phyloP scores from a whole-genome alignment of 441 rosid genomes.

The Erodium trifolium region DNA sequence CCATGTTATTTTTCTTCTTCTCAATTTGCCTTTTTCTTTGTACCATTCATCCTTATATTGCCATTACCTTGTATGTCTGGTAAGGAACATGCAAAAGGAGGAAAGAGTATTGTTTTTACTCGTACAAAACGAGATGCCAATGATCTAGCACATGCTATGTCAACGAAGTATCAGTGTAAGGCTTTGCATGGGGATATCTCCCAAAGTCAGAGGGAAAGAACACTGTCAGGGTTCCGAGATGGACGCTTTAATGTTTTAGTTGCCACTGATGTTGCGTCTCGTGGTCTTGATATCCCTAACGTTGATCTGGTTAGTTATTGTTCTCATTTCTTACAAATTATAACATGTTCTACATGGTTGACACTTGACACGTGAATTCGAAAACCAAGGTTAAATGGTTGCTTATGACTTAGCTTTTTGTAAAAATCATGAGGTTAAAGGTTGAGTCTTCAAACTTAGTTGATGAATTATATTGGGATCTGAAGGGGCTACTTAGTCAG shows the following conservation, averaged over 20 bases:
- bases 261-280: slow-evolving; percentile 99
- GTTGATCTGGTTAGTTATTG: slow-evolving; percentile 65
- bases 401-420: not conserved
- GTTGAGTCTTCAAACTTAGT: not conserved
- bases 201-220: slow-evolving; percentile 78
- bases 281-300: slow-evolving; percentile 96
- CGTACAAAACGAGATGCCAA: slow-evolving; percentile 96
- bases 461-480: no score
- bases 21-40: not conserved
- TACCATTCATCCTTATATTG: not conserved
- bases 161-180: slow-evolving; percentile 53
- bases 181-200: slow-evolving; percentile 96
- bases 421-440: not conserved
- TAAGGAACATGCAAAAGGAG: slow-evolving; percentile 94
- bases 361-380: not conserved
- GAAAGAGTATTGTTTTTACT: slow-evolving; percentile 88
- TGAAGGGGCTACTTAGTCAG: no score
- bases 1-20: not conserved
- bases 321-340: not conserved
- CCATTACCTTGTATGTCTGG: slow-evolving; percentile 11
- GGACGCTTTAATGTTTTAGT: slow-evolving; percentile 68
- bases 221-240: slow-evolving; percentile 76
- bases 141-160: slow-evolving; percentile 67
- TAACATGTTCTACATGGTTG: not conserved
- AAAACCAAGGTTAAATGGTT: not conserved